These are phyloP conservation scores for Daedaleopsis nitida DNA, from an alignment of 768 basidiomycete species.

Conservation along the genomic window DNA sequence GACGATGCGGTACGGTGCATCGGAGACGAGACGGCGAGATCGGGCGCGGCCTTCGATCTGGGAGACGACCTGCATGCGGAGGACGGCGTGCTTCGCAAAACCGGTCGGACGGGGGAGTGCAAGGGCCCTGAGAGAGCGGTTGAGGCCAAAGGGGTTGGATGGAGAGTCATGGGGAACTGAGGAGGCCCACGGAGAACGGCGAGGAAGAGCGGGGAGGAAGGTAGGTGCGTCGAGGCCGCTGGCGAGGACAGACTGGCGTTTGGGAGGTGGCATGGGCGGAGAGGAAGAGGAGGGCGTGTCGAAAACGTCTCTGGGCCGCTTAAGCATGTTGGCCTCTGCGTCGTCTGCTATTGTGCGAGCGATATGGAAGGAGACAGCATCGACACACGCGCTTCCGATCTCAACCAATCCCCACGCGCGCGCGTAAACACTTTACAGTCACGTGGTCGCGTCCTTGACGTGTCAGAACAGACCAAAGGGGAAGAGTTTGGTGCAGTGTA, in stretches of 20 bases:
- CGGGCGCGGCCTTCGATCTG: slow-evolving; percentile 21
- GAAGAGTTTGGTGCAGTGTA: too few species aligned
- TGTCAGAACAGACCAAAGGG: too few species aligned
- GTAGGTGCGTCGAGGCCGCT: slow-evolving; percentile 13
- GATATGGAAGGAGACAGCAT: neutral
- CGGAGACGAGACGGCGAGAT: slow-evolving; percentile 27
- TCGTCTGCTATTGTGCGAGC: neutral
- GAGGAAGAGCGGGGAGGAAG: neutral
- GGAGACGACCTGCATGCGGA: slow-evolving; percentile 63
- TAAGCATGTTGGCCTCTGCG: slow-evolving; percentile 21
- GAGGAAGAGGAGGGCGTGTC: slow-evolving; percentile 31
- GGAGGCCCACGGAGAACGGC: slow-evolving; percentile 23
- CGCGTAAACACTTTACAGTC: slow-evolving; percentile 4
- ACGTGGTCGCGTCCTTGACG: slow-evolving; percentile 12
- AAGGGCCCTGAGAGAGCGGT: slow-evolving; percentile 38
- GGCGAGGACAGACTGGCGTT: slow-evolving; percentile 26
- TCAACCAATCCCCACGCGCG: neutral
- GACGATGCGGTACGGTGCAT: slow-evolving; percentile 63
- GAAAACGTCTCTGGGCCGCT: slow-evolving; percentile 33
- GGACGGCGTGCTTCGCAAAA: slow-evolving; percentile 61
- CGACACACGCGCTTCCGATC: neutral
- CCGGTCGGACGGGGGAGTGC: slow-evolving; percentile 45
- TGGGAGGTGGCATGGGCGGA: slow-evolving; percentile 22
- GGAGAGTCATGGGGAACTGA: slow-evolving; percentile 64
- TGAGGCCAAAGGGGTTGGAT: slow-evolving; percentile 68